Conservation (phyloP, 441 rosid species). For the Pelargonium citronellum region DNA sequence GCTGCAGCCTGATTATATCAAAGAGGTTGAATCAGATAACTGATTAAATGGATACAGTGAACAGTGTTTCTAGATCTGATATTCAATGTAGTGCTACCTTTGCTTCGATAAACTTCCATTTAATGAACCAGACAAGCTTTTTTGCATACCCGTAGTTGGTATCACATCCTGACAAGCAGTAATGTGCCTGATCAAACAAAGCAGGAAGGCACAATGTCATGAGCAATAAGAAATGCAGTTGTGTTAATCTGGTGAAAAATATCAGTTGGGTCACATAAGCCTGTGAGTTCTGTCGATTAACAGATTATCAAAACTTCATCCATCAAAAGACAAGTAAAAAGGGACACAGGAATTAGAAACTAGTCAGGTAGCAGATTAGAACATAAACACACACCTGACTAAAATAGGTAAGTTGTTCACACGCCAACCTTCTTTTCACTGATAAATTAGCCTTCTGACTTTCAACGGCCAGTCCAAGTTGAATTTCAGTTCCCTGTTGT, state of each 20-base stretch:
- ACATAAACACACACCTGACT: conserved; percentile 44
- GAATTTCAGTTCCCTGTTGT: conserved; percentile 85
- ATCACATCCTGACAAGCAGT: conserved; percentile 55
- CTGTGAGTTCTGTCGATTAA: no score
- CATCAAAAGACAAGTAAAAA: no score
- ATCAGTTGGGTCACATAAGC: no score
- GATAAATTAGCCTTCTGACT: conserved; percentile 73
- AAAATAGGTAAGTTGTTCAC: conserved; percentile 72
- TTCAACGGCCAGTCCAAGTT: conserved; percentile 83
- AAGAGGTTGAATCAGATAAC: conserved; percentile 7
- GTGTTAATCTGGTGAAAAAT: no score
- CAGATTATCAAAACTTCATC: no score
- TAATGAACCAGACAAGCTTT: conserved; percentile 74
- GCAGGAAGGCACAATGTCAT: background rate
- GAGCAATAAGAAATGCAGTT: conserved; percentile 9
- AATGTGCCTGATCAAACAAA: conserved; percentile 50
- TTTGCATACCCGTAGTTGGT: conserved; percentile 42
- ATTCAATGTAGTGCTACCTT: conserved; percentile 36
- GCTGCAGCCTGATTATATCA: conserved; percentile 61
- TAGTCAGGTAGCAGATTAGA: background rate
- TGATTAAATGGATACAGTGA: background rate
- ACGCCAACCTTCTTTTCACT: conserved; percentile 90
- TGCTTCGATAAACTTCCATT: conserved; percentile 87
- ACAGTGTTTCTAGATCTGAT: background rate
- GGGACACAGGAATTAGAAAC: no score